These are phyloP conservation scores for Pelargonium citronellum DNA, from an alignment of 441 rosid species.

Conservation along the genomic window DNA sequence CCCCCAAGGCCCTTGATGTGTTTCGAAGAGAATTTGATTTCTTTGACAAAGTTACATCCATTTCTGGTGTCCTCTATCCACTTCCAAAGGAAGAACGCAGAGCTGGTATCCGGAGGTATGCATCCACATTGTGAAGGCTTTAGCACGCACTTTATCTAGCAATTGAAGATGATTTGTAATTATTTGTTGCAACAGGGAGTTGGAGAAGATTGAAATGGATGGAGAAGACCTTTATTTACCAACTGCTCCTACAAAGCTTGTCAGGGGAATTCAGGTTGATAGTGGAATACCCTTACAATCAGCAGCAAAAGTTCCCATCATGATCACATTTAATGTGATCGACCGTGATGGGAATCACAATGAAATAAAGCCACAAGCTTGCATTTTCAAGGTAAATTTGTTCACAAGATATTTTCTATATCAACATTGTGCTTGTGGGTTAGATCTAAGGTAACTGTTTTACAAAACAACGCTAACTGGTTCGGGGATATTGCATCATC, in stretches of 20 bases:
- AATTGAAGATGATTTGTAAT: constrained; percentile 20
- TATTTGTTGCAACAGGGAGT: constrained; percentile 47
- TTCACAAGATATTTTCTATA: constrained; percentile 6
- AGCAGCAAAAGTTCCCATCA: constrained; percentile 96
- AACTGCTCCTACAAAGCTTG: constrained; percentile 84
- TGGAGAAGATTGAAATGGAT: constrained; percentile 82
- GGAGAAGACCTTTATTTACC: constrained; percentile 94
- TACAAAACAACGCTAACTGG: background rate
- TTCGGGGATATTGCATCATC: background rate
- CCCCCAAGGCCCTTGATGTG: constrained; percentile 62
- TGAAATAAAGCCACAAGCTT: constrained; percentile 78
- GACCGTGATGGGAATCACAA: constrained; percentile 68
- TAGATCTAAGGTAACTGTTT: background rate
- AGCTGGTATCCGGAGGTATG: constrained; percentile 86
- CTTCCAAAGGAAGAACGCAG: constrained; percentile 94
- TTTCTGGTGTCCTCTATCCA: constrained; percentile 71
- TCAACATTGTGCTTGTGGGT: background rate
- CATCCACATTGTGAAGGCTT: constrained; percentile 16
- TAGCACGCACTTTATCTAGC: constrained; percentile 17
- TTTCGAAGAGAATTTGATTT: constrained; percentile 88
- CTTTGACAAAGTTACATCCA: constrained; percentile 88
- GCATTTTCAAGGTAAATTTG: constrained; percentile 83
- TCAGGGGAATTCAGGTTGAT: constrained; percentile 76
- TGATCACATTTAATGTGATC: constrained; percentile 84
- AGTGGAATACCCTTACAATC: constrained; percentile 99